Percentiles rank a stretch among this genome's conserved stretches.
Evolutionary conservation across 768 basidiomycete genomes (phyloP).

Genomic region (Coprinellus aureogranulatus): DNA sequence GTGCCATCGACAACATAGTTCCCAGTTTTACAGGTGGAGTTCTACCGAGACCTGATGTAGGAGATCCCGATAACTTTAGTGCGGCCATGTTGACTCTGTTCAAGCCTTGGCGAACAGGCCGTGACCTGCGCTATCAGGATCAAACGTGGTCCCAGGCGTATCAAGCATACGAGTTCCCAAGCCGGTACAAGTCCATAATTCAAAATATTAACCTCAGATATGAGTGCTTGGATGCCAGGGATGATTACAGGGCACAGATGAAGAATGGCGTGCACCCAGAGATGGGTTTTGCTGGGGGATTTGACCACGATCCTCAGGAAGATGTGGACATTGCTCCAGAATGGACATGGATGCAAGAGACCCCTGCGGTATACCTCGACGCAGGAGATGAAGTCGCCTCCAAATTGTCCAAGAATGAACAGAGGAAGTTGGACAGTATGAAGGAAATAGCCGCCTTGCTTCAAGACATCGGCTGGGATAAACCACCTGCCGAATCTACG

Average conservation of each 20-base stretch:
- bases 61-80: constrained; percentile 32
- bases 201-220: constrained; percentile 23
- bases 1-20: constrained; percentile 5
- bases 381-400: too few relatives aligned
- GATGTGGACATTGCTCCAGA: too few relatives aligned
- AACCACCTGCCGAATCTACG: too few relatives aligned
- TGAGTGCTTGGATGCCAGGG: constrained; percentile 25
- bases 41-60: constrained; percentile 28
- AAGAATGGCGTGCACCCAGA: constrained; percentile 15
- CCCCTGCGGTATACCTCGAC: too few relatives aligned
- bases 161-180: constrained; percentile 6
- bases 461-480: too few relatives aligned
- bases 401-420: too few relatives aligned
- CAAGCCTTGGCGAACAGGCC: constrained; percentile 30
- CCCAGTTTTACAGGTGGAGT: constrained; percentile 29
- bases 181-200: constrained; percentile 14
- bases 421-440: too few relatives aligned
- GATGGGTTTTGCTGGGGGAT: background rate
- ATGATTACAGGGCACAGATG: too few relatives aligned
- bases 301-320: background rate
- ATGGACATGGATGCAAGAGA: too few relatives aligned
- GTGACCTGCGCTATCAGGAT: constrained; percentile 20
- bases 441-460: too few relatives aligned
- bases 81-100: constrained; percentile 32
- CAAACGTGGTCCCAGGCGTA: constrained; percentile 24